Evolutionary conservation across 352 stramenopile species (phyloP), one percentile per base, ranked within the genome.

Genomic region (Achlya hypogyna): DNA sequence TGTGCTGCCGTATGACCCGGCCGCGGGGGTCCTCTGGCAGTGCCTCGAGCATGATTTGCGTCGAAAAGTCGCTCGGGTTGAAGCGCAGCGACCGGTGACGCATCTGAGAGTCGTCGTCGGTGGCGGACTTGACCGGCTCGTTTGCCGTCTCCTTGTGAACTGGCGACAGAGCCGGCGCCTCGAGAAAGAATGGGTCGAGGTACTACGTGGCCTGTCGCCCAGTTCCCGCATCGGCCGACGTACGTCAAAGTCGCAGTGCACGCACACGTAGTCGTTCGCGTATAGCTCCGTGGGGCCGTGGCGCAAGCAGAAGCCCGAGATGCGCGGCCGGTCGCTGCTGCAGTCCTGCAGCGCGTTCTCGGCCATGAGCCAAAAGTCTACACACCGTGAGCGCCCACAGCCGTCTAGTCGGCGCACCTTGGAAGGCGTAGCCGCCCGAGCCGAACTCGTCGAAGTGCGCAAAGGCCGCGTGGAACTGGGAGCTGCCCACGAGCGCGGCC

Each of bases 321-420:
- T 10, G 31, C 31, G 2, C 28, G 38, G 14, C 23, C 22, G 23
- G 34, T 42, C n/a, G 38, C 12, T 5, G 27, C 32, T 38, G 12
- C 28, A 12, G 51, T 42, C 28, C 14, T 14, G 14, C 9, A 54
- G 27, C 23, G 22, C 28, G 32, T 23, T 58, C 31, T 67, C 60
- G 38, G 60, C 60, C 14, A 67, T 28, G 4, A 49, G 28, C 60
- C 60, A 67, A 38, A 67, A 67, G 20, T 67, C 60, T 67, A 59
- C 34, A 32, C n/a, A 16, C 5, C 56, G 43, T 64, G 6, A 64
- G 9, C 22, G 22, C 22, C 53, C 1, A 63, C 31, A 25, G 20
- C 25, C 47, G 14, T 16, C 47, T 18, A 31, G 18, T n/a, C 6
- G 35, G 29, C 27, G 27, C 22, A 67, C 60, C 60, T 59, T 49